phyloP scores from a whole-genome alignment of 192 early-diverging fungal species.

The Backusella macrospora region DNA sequence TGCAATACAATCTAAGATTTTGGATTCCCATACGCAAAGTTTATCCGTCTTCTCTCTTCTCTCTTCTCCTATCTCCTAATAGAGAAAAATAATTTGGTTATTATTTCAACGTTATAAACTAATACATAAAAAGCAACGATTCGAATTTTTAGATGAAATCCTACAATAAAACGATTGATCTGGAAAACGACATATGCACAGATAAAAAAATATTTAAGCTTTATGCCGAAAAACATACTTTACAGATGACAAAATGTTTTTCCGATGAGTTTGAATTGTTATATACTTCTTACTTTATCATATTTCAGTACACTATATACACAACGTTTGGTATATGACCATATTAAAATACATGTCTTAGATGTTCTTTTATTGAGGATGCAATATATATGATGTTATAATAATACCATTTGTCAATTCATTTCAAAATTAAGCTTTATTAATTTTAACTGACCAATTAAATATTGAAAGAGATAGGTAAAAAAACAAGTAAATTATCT shows the following conservation, averaged over 20 bases:
- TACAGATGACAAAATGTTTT: constrained; percentile 6
- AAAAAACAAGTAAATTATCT: background rate
- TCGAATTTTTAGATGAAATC: background rate
- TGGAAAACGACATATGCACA: constrained; percentile 1
- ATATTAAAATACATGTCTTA: too few species aligned
- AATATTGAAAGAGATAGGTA: background rate
- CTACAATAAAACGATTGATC: background rate
- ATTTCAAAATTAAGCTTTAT: background rate
- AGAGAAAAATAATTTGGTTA: background rate
- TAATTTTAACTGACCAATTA: background rate
- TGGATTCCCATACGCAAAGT: background rate
- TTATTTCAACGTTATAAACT: background rate
- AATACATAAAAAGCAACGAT: constrained; percentile 4
- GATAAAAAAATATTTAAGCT: constrained; percentile 9
- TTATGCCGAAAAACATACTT: background rate
- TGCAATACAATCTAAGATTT: constrained; percentile 4
- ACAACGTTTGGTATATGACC: too few species aligned
- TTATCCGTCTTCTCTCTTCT: background rate
- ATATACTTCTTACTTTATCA: too few species aligned
- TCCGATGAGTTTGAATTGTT: background rate
- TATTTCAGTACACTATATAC: too few species aligned
- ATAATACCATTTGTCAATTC: background rate
- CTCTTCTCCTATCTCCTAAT: background rate
- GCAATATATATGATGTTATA: too few species aligned
- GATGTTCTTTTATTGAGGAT: too few species aligned